Percentiles rank a stretch among this genome's conserved stretches.
These are phyloP conservation scores for Begonia masoniana DNA, from an alignment of 306 rosid genomes.

Conservation along the genomic window DNA sequence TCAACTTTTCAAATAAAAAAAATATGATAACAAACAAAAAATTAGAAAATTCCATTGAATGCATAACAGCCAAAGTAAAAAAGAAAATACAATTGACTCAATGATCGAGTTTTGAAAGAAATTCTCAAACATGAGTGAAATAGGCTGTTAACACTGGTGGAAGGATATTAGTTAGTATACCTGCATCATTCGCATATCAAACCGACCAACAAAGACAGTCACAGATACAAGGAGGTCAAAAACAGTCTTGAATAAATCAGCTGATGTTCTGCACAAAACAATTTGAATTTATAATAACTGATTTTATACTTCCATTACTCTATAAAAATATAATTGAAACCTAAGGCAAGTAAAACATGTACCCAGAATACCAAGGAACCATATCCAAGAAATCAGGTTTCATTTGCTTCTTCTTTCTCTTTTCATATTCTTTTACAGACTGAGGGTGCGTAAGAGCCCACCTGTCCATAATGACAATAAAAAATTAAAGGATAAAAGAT, in stretches of 20 bases:
- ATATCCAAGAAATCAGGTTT: conserved; percentile 87
- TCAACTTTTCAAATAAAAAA: too few species aligned
- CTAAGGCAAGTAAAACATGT: conserved; percentile 11
- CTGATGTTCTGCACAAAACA: conserved; percentile 75
- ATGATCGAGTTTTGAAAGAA: too few species aligned
- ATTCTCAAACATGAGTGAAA: too few species aligned
- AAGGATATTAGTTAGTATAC: conserved; percentile 17
- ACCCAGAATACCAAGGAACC: conserved; percentile 99
- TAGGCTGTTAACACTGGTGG: too few species aligned
- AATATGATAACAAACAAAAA: too few species aligned
- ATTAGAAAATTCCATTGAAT: too few species aligned
- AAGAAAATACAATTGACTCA: too few species aligned
- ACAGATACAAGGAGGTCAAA: conserved; percentile 94
- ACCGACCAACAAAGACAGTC: conserved; percentile 96
- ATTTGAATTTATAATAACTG: conserved; percentile 16
- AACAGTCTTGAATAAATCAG: conserved; percentile 97
- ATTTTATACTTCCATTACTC: not conserved
- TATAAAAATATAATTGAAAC: conserved; percentile 4
- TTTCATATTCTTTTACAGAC: conserved; percentile 69
- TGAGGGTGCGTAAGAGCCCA: conserved; percentile 96
- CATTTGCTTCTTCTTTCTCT: conserved; percentile 80
- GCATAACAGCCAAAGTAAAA: too few species aligned
- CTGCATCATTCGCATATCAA: conserved; percentile 99
- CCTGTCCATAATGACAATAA: conserved; percentile 25
- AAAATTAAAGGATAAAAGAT: not conserved